Conservation (phyloP, 1,284 basidiomycete genomes). For the Flammula alnicola region DNA sequence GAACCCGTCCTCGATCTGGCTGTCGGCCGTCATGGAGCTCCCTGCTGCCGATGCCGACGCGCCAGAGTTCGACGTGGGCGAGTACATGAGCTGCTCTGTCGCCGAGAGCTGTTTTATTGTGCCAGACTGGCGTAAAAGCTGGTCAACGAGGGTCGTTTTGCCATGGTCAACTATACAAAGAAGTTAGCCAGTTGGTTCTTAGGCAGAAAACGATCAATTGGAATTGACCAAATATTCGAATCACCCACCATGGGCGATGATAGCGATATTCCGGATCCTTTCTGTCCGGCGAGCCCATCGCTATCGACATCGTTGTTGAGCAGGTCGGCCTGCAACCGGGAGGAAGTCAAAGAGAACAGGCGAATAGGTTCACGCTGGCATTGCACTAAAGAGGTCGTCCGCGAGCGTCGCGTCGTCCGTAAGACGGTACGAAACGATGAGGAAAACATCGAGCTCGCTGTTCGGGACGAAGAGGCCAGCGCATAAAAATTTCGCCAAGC, state of each 20-base stretch:
- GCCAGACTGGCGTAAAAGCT: constrained; percentile 50
- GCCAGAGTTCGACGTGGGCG: constrained; percentile 31
- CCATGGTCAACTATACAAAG: constrained; percentile 47
- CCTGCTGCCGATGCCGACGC: constrained; percentile 28
- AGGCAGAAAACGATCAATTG: constrained; percentile 1
- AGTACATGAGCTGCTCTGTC: constrained; percentile 37
- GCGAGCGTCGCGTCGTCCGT: too few relatives aligned
- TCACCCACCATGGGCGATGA: constrained; percentile 43
- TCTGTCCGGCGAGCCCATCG: constrained; percentile 31
- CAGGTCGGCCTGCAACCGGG: constrained; percentile 16
- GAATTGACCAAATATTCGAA: constrained; percentile 6
- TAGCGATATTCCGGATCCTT: constrained; percentile 43
- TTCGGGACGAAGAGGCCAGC: too few relatives aligned
- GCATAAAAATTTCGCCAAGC: too few relatives aligned
- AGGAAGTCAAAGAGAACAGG: constrained; percentile 11
- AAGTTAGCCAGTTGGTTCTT: constrained; percentile 9
- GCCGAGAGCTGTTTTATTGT: constrained; percentile 45
- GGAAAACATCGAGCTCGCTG: constrained; percentile 17
- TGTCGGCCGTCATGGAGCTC: constrained; percentile 37
- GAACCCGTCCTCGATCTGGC: constrained; percentile 41
- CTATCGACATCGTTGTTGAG: constrained; percentile 25
- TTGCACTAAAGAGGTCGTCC: background rate
- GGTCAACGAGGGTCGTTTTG: constrained; percentile 56
- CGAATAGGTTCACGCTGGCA: too few relatives aligned
- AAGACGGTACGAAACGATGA: constrained; percentile 15